Percentiles rank a stretch among this genome's conserved stretches.
These are phyloP conservation scores for Eucalyptus grandis DNA, from an alignment of 345 rosid genomes.

Conservation along the genomic window DNA sequence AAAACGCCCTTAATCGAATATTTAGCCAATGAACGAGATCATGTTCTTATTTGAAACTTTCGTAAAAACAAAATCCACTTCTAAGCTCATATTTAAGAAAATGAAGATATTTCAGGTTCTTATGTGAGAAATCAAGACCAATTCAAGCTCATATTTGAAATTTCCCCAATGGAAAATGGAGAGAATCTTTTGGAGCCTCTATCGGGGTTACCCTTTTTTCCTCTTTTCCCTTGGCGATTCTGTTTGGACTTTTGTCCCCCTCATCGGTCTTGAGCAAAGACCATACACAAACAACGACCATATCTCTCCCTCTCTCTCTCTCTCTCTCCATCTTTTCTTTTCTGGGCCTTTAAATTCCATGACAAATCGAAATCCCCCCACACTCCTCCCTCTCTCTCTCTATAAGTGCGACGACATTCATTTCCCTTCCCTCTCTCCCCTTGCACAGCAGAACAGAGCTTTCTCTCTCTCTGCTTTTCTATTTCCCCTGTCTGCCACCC, in stretches of 20 bases:
- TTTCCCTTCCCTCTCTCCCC: background rate
- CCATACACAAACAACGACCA: background rate
- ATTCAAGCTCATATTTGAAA: too few species aligned
- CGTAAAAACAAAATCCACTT: too few species aligned
- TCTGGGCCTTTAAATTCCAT: background rate
- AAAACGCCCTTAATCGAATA: too few species aligned
- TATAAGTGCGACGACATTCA: background rate
- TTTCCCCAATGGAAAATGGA: background rate
- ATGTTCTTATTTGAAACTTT: accelerated
- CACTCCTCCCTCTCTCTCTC: background rate
- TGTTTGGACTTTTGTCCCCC: background rate
- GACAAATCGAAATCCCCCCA: background rate
- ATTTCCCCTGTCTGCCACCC: background rate
- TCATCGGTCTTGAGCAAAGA: background rate
- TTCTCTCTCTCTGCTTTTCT: background rate
- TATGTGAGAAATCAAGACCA: too few species aligned
- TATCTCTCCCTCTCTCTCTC: background rate
- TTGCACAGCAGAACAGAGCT: background rate
- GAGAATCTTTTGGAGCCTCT: background rate
- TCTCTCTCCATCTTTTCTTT: background rate
- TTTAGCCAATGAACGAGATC: too few species aligned
- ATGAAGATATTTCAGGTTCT: accelerated
- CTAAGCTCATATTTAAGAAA: accelerated
- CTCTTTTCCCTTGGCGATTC: background rate
- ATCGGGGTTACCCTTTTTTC: background rate